Evolutionary conservation across 495 filamentous ascomycete species (phyloP).

Genomic region (Glonium stellatum): DNA sequence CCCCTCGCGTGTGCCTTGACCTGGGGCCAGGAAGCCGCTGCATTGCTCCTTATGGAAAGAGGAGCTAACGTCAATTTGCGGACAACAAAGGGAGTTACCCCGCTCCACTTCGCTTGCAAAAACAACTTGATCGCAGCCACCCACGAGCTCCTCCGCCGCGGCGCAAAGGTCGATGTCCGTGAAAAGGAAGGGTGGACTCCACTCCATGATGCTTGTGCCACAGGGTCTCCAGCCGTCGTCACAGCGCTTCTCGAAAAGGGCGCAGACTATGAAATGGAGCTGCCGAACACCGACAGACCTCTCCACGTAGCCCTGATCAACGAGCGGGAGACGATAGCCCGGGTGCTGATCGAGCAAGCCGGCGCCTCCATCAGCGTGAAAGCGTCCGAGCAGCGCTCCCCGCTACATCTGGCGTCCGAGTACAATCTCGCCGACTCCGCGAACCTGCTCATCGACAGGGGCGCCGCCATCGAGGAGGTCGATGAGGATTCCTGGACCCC

Average conservation of each 20-base stretch:
- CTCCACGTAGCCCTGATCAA: constrained; percentile 20
- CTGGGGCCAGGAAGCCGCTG: constrained; percentile 11
- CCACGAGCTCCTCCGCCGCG: constrained; percentile 1
- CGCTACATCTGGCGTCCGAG: constrained; percentile 11
- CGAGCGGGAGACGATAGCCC: constrained; percentile 2
- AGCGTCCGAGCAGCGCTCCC: constrained; percentile 5
- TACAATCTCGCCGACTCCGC: constrained; percentile 4
- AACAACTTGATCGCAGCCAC: not conserved
- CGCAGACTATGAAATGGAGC: constrained; percentile 9
- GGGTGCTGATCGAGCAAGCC: not conserved
- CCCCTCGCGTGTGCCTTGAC: constrained; percentile 17
- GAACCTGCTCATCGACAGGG: not conserved
- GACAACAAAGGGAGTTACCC: constrained; percentile 7
- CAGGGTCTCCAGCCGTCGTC: constrained; percentile 2
- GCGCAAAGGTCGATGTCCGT: constrained; percentile 1
- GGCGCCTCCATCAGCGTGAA: constrained; percentile 5
- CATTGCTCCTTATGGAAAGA: constrained; percentile 3
- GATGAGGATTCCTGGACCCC: constrained; percentile 21
- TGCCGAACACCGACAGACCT: constrained; percentile 16
- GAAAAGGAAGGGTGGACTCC: constrained; percentile 1
- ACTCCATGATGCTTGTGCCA: constrained; percentile 12
- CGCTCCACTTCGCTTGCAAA: constrained; percentile 16
- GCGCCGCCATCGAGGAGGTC: not conserved
- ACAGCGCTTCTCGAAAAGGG: constrained; percentile 6
- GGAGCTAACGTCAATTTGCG: constrained; percentile 11